A percentile compares a stretch with the other conserved stretches of the same genome.
Evolutionary conservation across 768 basidiomycete species (phyloP).

Genomic region (Pisolithus tinctorius): DNA sequence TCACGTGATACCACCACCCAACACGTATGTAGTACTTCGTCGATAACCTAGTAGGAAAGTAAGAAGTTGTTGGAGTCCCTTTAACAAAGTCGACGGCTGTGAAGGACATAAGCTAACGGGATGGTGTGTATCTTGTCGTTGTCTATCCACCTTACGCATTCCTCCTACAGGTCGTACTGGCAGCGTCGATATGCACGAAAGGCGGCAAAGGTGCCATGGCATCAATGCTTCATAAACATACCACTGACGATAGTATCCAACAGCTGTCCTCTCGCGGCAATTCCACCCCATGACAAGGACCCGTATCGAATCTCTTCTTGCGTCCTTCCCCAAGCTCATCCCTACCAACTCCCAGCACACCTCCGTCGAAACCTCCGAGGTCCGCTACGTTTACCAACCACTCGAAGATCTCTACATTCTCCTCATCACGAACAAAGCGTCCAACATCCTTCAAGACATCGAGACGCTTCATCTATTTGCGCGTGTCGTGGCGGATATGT

Average conservation of each 20-base stretch:
- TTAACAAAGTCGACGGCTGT: too few species aligned
- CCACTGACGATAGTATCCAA: background rate
- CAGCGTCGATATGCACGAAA: slow-evolving; percentile 93
- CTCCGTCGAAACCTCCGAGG: slow-evolving; percentile 91
- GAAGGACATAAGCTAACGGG: background rate
- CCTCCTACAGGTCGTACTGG: slow-evolving; percentile 70
- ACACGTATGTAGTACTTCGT: too few species aligned
- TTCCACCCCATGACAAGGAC: slow-evolving; percentile 90
- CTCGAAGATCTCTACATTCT: slow-evolving; percentile 96
- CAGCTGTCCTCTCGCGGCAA: slow-evolving; percentile 93
- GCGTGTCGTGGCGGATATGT: slow-evolving; percentile 88
- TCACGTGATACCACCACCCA: too few species aligned
- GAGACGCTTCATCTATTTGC: slow-evolving; percentile 93
- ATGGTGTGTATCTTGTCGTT: slow-evolving; percentile 16
- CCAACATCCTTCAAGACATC: slow-evolving; percentile 98
- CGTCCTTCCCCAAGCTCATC: slow-evolving; percentile 96
- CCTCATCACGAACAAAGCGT: slow-evolving; percentile 96
- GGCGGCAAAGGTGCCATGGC: slow-evolving; percentile 72
- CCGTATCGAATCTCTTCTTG: slow-evolving; percentile 90
- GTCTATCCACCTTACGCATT: background rate
- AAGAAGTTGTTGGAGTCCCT: too few species aligned
- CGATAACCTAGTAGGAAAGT: too few species aligned
- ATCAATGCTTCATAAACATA: background rate
- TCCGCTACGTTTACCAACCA: slow-evolving; percentile 94
- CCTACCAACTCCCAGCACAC: slow-evolving; percentile 93